A percentile compares a stretch with the other conserved stretches of the same genome.
phyloP scores from a whole-genome alignment of 108 stramenopile species.

The Nitzschia putrida region DNA sequence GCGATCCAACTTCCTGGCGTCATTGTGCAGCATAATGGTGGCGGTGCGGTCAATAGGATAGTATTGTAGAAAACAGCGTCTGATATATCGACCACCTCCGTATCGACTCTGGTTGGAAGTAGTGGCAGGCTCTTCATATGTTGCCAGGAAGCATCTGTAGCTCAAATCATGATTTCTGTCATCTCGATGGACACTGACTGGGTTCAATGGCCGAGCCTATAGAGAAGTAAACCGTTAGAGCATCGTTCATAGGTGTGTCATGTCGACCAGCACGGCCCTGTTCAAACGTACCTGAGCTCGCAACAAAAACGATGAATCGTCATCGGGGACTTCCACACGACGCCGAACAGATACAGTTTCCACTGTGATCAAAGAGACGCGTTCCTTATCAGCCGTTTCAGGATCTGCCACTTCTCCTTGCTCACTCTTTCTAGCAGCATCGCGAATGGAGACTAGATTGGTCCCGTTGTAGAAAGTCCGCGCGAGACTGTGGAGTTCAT shows the following conservation, averaged over 20 bases:
- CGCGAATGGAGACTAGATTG: constrained; percentile 57
- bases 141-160: constrained; percentile 77
- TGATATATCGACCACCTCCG: constrained; percentile 62
- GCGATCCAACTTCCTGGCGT: constrained; percentile 57
- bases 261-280: background rate
- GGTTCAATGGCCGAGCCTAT: constrained; percentile 61
- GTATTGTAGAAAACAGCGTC: constrained; percentile 78
- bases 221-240: background rate
- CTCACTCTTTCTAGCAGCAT: constrained; percentile 44
- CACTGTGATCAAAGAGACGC: constrained; percentile 58
- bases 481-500: constrained; percentile 73
- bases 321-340: constrained; percentile 81
- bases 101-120: constrained; percentile 48
- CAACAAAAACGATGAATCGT: constrained; percentile 85
- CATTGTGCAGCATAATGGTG: constrained; percentile 53
- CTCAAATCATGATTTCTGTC: constrained; percentile 66
- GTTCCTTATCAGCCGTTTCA: background rate
- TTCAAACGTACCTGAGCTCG: constrained; percentile 55
- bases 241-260: background rate
- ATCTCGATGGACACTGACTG: constrained; percentile 75
- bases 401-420: constrained; percentile 19
- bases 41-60: constrained; percentile 82
- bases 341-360: constrained; percentile 58
- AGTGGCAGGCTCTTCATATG: constrained; percentile 79
- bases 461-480: constrained; percentile 72